phyloP scores from a whole-genome alignment of 1,284 basidiomycete genomes.

The Moesziomyces sp. region DNA sequence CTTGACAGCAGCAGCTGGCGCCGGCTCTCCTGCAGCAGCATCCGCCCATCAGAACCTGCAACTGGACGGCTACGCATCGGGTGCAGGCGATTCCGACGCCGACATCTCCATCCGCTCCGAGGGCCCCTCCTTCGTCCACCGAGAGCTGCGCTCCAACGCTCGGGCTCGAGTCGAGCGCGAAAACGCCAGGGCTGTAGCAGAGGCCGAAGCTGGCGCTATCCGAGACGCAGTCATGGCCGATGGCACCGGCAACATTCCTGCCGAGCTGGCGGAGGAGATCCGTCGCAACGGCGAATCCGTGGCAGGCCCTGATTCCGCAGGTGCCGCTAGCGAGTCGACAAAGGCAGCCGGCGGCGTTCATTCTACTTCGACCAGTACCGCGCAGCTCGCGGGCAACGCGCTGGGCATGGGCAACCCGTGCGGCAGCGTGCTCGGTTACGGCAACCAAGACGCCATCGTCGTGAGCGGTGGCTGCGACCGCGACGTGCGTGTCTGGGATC shows the following conservation, averaged over 20 bases:
- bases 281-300: slow-evolving; percentile 25
- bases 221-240: slow-evolving; percentile 53
- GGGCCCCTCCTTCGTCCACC: slow-evolving; percentile 15
- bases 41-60: not conserved
- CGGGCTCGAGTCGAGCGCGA: slow-evolving; percentile 16
- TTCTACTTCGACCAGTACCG: slow-evolving; percentile 10
- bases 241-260: slow-evolving; percentile 37
- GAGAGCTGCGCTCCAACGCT: slow-evolving; percentile 16
- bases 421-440: slow-evolving; percentile 74
- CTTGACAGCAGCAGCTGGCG: not conserved
- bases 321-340: not conserved
- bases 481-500: slow-evolving; percentile 89
- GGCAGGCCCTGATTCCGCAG: not conserved
- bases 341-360: slow-evolving; percentile 1
- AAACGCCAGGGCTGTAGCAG: slow-evolving; percentile 39
- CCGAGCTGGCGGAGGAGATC: slow-evolving; percentile 35
- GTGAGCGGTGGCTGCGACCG: slow-evolving; percentile 95
- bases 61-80: slow-evolving; percentile 18
- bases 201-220: slow-evolving; percentile 48
- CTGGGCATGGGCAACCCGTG: slow-evolving; percentile 54
- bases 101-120: slow-evolving; percentile 39
- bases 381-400: slow-evolving; percentile 32
- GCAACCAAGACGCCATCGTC: slow-evolving; percentile 76
- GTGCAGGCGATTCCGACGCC: slow-evolving; percentile 33
- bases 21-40: slow-evolving; percentile 3